phyloP scores from a whole-genome alignment of 352 stramenopile species.

The Blastocystis sp. region DNA sequence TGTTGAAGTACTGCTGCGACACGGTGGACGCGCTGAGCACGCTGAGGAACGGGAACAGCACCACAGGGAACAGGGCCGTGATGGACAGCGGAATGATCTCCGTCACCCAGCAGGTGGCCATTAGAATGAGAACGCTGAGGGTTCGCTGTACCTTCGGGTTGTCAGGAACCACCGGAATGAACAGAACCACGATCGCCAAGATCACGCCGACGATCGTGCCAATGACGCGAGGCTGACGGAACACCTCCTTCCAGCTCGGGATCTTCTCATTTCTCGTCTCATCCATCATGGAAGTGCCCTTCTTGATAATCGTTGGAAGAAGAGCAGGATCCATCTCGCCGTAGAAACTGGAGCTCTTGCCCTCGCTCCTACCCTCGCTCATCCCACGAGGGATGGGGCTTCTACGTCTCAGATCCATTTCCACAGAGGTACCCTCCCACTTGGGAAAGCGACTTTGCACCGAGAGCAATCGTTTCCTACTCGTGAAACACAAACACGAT shows the following conservation, averaged over 20 bases:
- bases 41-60: slow-evolving; percentile 33
- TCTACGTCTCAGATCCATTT: background rate
- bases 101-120: slow-evolving; percentile 59
- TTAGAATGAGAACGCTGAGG: slow-evolving; percentile 8
- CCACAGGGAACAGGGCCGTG: slow-evolving; percentile 52
- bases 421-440: background rate
- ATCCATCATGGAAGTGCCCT: slow-evolving; percentile 16
- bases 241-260: background rate
- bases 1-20: slow-evolving; percentile 49
- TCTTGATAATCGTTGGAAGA: slow-evolving; percentile 42
- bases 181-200: slow-evolving; percentile 16
- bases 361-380: too few relatives aligned
- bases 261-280: background rate
- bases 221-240: background rate
- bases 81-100: slow-evolving; percentile 54
- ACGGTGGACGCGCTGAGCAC: background rate
- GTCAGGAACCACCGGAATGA: slow-evolving; percentile 6
- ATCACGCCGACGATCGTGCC: slow-evolving; percentile 20
- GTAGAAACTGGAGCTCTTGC: slow-evolving; percentile 28
- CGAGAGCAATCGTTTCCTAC: slow-evolving; percentile 16
- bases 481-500: background rate
- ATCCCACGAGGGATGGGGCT: background rate
- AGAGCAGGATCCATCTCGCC: slow-evolving; percentile 50
- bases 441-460: background rate
- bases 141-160: slow-evolving; percentile 6